Conservation (phyloP, 169 alveolate species). For the Cryptosporidium tyzzeri region DNA sequence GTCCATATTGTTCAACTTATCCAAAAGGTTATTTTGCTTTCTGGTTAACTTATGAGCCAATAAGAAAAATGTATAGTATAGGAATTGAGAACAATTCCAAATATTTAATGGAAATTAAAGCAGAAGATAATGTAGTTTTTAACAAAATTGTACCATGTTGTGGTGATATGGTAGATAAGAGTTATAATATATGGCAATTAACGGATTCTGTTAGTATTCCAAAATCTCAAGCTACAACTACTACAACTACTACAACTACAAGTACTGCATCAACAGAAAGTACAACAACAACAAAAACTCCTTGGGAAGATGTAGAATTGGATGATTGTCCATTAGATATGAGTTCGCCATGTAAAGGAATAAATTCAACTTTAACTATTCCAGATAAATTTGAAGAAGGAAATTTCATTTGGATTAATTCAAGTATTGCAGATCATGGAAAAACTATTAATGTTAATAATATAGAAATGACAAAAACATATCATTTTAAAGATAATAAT, state of each 20-base stretch:
- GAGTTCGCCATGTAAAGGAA: conserved; percentile 39
- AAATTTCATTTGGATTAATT: conserved; percentile 3
- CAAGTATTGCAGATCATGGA: background rate
- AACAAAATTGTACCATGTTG: conserved; percentile 7
- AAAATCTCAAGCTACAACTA: background rate
- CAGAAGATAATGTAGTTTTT: background rate
- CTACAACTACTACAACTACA: conserved; percentile 41
- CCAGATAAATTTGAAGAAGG: background rate
- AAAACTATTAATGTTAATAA: background rate
- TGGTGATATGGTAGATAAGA: background rate
- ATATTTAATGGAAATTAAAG: conserved; percentile 8
- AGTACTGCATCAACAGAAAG: too few species aligned
- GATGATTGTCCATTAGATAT: background rate
- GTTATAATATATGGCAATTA: conserved; percentile 24
- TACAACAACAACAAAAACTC: conserved; percentile 22
- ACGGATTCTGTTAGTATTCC: background rate
- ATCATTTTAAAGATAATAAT: background rate
- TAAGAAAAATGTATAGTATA: conserved; percentile 6
- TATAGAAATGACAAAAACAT: conserved; percentile 1
- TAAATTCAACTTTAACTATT: background rate
- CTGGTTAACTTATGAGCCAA: conserved; percentile 43
- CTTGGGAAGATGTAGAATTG: conserved; percentile 19
- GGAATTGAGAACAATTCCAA: conserved; percentile 32
- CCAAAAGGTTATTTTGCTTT: conserved; percentile 65
- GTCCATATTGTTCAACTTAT: conserved; percentile 64